phyloP scores from a whole-genome alignment of 495 filamentous ascomycete genomes.

The Jackrogersella minutella region DNA sequence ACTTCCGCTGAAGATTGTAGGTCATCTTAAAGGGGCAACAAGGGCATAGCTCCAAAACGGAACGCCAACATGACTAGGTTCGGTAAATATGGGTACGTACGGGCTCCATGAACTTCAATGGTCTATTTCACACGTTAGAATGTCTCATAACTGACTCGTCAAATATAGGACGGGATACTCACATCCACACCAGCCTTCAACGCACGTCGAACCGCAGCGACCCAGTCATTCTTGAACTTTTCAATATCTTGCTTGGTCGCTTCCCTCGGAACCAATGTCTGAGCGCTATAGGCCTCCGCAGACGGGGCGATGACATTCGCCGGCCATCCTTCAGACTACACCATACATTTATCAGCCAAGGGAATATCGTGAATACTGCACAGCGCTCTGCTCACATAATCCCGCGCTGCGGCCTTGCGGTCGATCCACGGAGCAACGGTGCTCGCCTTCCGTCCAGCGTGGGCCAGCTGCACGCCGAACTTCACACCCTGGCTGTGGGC shows the following conservation, averaged over 20 bases:
- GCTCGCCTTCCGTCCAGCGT: slow-evolving; percentile 79
- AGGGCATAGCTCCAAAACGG: no score
- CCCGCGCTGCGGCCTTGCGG: slow-evolving; percentile 51
- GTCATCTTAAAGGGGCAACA: no score
- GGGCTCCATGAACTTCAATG: slow-evolving; percentile 65
- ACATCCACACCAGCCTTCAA: slow-evolving; percentile 65
- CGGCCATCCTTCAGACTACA: slow-evolving; percentile 63
- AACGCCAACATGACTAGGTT: no score
- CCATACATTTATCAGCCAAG: background rate
- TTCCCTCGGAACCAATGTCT: slow-evolving; percentile 59
- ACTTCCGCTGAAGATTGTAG: background rate
- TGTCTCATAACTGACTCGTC: slow-evolving; percentile 33
- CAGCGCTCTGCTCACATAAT: slow-evolving; percentile 46
- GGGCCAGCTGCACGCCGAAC: slow-evolving; percentile 77
- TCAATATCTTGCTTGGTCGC: slow-evolving; percentile 67
- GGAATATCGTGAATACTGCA: background rate
- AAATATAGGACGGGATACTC: slow-evolving; percentile 50
- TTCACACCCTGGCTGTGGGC: slow-evolving; percentile 73
- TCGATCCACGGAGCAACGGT: slow-evolving; percentile 73
- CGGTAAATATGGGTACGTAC: slow-evolving; percentile 19
- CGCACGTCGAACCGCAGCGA: slow-evolving; percentile 61
- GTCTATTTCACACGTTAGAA: slow-evolving; percentile 53
- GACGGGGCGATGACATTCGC: slow-evolving; percentile 63
- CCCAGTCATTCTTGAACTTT: slow-evolving; percentile 63
- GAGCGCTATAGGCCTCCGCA: slow-evolving; percentile 61